Evolutionary conservation across 805 yeast genomes (phyloP).

Genomic region (Yueomyces sp.): DNA sequence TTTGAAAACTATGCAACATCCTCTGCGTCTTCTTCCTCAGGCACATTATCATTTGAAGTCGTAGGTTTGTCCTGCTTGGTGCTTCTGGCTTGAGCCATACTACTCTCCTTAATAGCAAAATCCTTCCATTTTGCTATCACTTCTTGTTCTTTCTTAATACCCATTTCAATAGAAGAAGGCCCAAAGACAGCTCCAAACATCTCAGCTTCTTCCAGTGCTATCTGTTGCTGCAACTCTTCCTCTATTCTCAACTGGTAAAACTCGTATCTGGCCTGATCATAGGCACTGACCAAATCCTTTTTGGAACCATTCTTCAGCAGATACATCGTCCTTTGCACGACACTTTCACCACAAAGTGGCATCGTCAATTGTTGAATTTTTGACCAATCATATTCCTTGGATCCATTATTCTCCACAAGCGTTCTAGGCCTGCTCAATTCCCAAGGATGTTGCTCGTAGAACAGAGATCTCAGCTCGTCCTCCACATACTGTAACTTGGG

Average conservation of each 20-base stretch:
- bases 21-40: not conserved
- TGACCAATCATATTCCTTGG: slow-evolving; percentile 65
- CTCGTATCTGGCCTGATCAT: slow-evolving; percentile 77
- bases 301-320: slow-evolving; percentile 28
- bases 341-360: slow-evolving; percentile 81
- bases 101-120: slow-evolving; percentile 54
- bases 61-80: slow-evolving; percentile 22
- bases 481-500: slow-evolving; percentile 29
- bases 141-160: slow-evolving; percentile 57
- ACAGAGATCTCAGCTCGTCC: slow-evolving; percentile 70
- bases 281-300: slow-evolving; percentile 43
- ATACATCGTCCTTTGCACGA: slow-evolving; percentile 60
- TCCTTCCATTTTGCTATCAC: slow-evolving; percentile 61
- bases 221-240: slow-evolving; percentile 58
- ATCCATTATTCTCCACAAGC: slow-evolving; percentile 57
- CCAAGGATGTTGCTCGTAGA: slow-evolving; percentile 96
- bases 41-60: slow-evolving; percentile 1
- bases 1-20: not conserved
- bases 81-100: slow-evolving; percentile 36
- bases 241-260: slow-evolving; percentile 78
- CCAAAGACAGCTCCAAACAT: slow-evolving; percentile 76
- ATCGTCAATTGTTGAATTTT: slow-evolving; percentile 56
- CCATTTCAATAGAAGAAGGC: slow-evolving; percentile 48
- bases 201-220: slow-evolving; percentile 68
- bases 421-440: slow-evolving; percentile 84